A percentile compares a stretch with the other conserved stretches of the same genome.
These are phyloP conservation scores for Musa balbisiana DNA, from an alignment of 202 grass and related monocot species.

Conservation along the genomic window DNA sequence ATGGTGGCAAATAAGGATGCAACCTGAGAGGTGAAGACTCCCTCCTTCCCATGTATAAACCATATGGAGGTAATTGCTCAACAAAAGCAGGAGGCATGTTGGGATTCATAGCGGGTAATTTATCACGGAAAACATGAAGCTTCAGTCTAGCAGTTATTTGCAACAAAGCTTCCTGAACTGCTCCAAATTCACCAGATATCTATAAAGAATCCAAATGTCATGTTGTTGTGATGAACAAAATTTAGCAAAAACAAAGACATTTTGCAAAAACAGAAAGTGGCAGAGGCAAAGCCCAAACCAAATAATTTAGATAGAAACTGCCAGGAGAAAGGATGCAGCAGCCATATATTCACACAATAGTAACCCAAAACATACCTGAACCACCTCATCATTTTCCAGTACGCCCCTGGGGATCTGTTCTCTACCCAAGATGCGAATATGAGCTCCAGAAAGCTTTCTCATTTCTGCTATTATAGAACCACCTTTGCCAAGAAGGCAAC, in stretches of 20 bases:
- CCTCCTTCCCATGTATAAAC: slow-evolving; percentile 43
- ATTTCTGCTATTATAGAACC: slow-evolving; percentile 84
- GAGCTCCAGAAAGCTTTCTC: slow-evolving; percentile 85
- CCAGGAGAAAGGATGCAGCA: slow-evolving; percentile 15
- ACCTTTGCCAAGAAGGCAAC: slow-evolving; percentile 88
- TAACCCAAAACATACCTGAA: slow-evolving; percentile 41
- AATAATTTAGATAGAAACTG: slow-evolving; percentile 5
- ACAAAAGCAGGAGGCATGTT: slow-evolving; percentile 46
- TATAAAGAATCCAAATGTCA: slow-evolving; percentile 19
- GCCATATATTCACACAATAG: neutral
- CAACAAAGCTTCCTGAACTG: slow-evolving; percentile 80
- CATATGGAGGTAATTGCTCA: slow-evolving; percentile 60
- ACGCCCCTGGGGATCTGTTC: slow-evolving; percentile 61
- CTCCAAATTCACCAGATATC: slow-evolving; percentile 68
- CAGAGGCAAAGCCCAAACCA: slow-evolving; percentile 1
- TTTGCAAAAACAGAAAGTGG: slow-evolving; percentile 1
- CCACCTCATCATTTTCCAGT: slow-evolving; percentile 63
- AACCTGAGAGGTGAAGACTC: slow-evolving; percentile 39
- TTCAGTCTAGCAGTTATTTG: slow-evolving; percentile 83
- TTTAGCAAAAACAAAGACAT: slow-evolving; percentile 14
- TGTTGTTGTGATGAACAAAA: slow-evolving; percentile 1
- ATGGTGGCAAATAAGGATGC: slow-evolving; percentile 35
- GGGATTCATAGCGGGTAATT: slow-evolving; percentile 37
- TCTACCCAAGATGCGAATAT: slow-evolving; percentile 73
- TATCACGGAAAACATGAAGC: slow-evolving; percentile 76